phyloP scores from a whole-genome alignment of 345 rosid species.

The Populus alba region DNA sequence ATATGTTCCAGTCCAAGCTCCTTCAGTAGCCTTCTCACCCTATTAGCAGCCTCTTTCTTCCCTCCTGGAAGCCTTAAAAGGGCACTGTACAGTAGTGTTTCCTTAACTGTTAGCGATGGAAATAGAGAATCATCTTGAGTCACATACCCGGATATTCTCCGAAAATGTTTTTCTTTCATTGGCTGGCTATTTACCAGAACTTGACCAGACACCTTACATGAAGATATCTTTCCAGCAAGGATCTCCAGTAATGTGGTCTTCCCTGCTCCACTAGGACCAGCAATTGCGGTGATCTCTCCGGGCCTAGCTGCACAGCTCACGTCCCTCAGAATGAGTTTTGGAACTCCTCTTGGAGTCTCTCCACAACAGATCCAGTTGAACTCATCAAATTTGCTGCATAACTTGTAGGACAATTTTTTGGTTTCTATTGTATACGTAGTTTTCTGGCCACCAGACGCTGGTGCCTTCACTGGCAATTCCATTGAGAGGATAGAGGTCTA shows the following conservation, averaged over 20 bases:
- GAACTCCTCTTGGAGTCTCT: slow-evolving; percentile 15
- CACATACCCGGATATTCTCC: slow-evolving; percentile 73
- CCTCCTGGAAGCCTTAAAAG: slow-evolving; percentile 65
- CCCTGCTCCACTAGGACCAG: slow-evolving; percentile 95
- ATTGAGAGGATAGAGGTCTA: slow-evolving; percentile 26
- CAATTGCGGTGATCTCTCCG: slow-evolving; percentile 65
- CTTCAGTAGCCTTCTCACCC: slow-evolving; percentile 58
- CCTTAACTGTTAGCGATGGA: slow-evolving; percentile 80
- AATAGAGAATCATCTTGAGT: slow-evolving; percentile 86
- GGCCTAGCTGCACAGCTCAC: slow-evolving; percentile 69
- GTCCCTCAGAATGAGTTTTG: slow-evolving; percentile 50
- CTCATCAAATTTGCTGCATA: slow-evolving; percentile 44
- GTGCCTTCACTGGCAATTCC: slow-evolving; percentile 65
- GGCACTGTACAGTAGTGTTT: slow-evolving; percentile 79
- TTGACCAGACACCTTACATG: slow-evolving; percentile 44
- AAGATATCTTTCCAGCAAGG: slow-evolving; percentile 66
- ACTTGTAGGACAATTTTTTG: slow-evolving; percentile 50
- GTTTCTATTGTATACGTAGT: slow-evolving; percentile 53
- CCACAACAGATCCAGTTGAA: slow-evolving; percentile 28
- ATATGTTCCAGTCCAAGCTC: slow-evolving; percentile 75
- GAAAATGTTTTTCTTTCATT: slow-evolving; percentile 48
- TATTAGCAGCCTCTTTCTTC: slow-evolving; percentile 33
- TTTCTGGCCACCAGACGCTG: slow-evolving; percentile 38
- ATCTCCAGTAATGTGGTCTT: slow-evolving; percentile 84
- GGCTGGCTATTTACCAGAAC: slow-evolving; percentile 62